phyloP scores from a whole-genome alignment of 2,329 filamentous ascomycete species.

The Triangularia setosa region DNA sequence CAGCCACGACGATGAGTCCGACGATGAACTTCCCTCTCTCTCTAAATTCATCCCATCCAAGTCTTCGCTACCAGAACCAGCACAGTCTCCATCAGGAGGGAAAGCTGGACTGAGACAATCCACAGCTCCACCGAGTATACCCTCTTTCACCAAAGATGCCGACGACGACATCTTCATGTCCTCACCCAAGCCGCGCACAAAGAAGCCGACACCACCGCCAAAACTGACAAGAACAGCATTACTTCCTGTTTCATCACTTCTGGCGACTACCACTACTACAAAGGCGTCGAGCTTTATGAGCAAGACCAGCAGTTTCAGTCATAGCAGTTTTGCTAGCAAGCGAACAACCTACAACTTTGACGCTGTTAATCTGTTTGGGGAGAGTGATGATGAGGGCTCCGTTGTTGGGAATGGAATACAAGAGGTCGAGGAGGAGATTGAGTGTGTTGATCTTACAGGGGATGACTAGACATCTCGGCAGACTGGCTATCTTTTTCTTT shows the following conservation, averaged over 20 bases:
- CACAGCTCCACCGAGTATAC: background rate
- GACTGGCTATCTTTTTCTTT: no score
- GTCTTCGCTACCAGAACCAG: background rate
- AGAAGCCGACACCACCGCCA: background rate
- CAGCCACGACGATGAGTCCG: background rate
- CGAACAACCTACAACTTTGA: background rate
- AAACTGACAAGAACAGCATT: background rate
- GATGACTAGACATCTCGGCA: conserved; percentile 5
- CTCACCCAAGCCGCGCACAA: background rate
- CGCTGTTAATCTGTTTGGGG: background rate
- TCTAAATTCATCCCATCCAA: background rate
- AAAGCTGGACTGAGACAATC: background rate
- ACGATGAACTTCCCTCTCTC: background rate
- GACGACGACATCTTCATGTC: background rate
- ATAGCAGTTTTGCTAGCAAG: background rate
- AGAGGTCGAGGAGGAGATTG: conserved; percentile 25
- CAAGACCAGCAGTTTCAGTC: background rate
- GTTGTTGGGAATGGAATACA: background rate
- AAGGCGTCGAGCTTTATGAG: background rate
- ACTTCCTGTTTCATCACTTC: background rate
- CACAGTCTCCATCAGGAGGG: background rate
- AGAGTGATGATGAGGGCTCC: background rate
- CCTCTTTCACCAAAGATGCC: background rate
- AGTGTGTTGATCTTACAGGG: conserved; percentile 26
- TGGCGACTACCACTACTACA: background rate